phyloP scores from a whole-genome alignment of 768 basidiomycete genomes.

The Pleurotus giganteus region DNA sequence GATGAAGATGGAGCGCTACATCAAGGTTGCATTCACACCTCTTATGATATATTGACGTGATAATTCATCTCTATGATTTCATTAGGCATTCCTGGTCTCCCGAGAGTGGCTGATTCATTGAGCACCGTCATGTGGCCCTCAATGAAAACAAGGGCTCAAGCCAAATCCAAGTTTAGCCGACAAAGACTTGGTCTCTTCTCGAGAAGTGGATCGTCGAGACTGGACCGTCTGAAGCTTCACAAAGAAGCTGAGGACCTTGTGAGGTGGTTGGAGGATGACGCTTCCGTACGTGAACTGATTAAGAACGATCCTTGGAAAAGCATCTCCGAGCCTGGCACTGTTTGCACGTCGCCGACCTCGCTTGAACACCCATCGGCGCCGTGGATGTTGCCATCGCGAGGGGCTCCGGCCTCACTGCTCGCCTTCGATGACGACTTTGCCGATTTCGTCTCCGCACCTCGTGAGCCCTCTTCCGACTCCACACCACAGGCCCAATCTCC shows the following conservation, averaged over 20 bases:
- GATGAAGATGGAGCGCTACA: conserved; percentile 17
- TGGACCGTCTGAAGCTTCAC: conserved; percentile 32
- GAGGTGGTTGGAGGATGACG: conserved; percentile 59
- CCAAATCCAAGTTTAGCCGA: conserved; percentile 17
- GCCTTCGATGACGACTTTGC: conserved; percentile 82
- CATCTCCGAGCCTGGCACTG: conserved; percentile 26
- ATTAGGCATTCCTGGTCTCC: conserved; percentile 50
- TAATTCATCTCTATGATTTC: conserved; percentile 2
- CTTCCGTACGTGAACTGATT: conserved; percentile 24
- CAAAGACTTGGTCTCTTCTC: conserved; percentile 30
- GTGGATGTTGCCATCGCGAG: neutral
- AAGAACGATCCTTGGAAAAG: conserved; percentile 41
- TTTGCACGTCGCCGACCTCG: conserved; percentile 24
- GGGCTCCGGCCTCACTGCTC: conserved; percentile 15
- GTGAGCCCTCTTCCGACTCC: conserved; percentile 10
- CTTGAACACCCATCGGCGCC: conserved; percentile 15
- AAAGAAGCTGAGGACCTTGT: conserved; percentile 59
- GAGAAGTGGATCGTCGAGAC: neutral
- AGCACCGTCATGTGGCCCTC: conserved; percentile 91
- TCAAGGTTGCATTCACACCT: conserved; percentile 25
- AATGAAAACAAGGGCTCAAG: conserved; percentile 45
- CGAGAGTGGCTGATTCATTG: conserved; percentile 73
- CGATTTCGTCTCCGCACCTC: conserved; percentile 66
- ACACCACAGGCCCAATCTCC: conserved; percentile 22
- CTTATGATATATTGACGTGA: neutral